Conservation (phyloP, 2,329 filamentous ascomycete genomes). For the Ceratocystis cacaofunesta region DNA sequence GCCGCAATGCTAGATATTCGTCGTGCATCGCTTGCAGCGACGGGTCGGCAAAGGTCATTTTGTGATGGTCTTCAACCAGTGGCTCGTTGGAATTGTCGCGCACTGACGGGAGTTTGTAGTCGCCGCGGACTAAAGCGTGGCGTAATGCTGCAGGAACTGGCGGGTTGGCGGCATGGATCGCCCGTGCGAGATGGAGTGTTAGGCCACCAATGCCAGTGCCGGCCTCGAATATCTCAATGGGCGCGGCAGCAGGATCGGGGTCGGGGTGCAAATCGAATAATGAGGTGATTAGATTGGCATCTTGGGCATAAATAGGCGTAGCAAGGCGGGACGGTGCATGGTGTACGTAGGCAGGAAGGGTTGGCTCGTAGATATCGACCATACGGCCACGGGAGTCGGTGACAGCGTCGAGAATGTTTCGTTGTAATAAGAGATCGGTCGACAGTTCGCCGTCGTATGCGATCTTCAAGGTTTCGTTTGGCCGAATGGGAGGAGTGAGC, state of each 20-base stretch:
- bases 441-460: conserved; percentile 33
- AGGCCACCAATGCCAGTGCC: conserved; percentile 74
- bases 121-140: conserved; percentile 12
- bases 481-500: conserved; percentile 26
- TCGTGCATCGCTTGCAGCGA: conserved; percentile 26
- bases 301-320: conserved; percentile 62
- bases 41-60: conserved; percentile 18
- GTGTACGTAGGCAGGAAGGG: conserved; percentile 55
- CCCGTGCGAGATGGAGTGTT: conserved; percentile 59
- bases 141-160: conserved; percentile 31
- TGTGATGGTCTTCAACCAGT: conserved; percentile 18
- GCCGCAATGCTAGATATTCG: conserved; percentile 35
- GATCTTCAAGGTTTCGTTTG: conserved; percentile 24
- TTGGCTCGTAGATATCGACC: conserved; percentile 48
- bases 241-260: conserved; percentile 26
- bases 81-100: conserved; percentile 14
- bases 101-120: conserved; percentile 6
- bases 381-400: conserved; percentile 34
- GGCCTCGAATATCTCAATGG: conserved; percentile 65
- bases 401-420: conserved; percentile 42
- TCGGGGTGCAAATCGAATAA: conserved; percentile 57
- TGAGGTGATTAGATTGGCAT: conserved; percentile 60
- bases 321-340: conserved; percentile 51
- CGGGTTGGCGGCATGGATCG: conserved; percentile 59
- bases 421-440: conserved; percentile 49